Conservation (phyloP, 2,329 filamentous ascomycete genomes). For the Colletotrichum horii region DNA sequence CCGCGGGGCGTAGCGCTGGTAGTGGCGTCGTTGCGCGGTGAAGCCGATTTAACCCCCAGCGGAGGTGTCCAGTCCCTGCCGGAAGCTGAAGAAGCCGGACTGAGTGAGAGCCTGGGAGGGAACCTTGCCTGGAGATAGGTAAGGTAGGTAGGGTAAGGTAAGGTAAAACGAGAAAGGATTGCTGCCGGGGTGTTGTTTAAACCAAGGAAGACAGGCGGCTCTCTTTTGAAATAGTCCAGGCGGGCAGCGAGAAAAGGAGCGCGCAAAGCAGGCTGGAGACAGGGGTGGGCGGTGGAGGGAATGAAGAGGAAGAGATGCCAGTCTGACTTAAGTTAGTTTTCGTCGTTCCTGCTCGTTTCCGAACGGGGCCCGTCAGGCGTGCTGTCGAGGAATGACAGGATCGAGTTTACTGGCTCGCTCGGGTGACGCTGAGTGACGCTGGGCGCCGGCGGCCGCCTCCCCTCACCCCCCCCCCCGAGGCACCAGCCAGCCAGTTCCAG, state of each 20-base stretch:
- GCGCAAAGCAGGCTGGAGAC: not conserved
- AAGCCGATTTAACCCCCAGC: not conserved
- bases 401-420: not conserved
- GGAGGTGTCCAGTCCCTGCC: not conserved
- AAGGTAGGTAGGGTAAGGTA: not conserved
- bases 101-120: not conserved
- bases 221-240: not conserved
- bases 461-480: not conserved
- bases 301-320: not conserved
- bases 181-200: not conserved
- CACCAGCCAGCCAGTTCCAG: not conserved
- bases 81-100: not conserved
- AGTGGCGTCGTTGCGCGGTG: slow-evolving; percentile 2
- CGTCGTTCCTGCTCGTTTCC: not conserved
- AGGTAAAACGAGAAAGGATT: not conserved
- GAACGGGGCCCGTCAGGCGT: not conserved
- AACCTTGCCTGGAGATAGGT: not conserved
- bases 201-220: not conserved
- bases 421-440: not conserved
- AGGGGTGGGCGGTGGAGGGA: not conserved
- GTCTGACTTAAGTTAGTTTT: not conserved
- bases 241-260: not conserved
- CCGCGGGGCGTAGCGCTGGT: slow-evolving; percentile 7
- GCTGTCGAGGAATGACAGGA: not conserved
- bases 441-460: not conserved